Conservation (phyloP, 208 protist genomes). For the Chromosphaera perkinsii region DNA sequence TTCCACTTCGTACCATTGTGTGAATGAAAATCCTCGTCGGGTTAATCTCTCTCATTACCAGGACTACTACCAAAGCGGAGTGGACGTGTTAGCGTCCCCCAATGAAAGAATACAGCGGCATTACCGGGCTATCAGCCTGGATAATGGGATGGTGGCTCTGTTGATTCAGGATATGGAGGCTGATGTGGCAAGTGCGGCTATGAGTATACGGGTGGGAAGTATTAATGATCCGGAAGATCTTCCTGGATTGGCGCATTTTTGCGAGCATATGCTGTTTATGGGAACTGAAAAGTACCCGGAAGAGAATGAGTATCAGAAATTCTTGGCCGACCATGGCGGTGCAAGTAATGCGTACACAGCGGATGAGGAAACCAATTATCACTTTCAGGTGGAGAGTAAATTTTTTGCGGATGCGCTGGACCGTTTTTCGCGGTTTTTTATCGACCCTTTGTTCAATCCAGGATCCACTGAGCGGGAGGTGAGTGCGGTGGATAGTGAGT, state of each 20-base stretch:
- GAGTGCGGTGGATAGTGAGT: slow-evolving; percentile 41
- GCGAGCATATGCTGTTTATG: slow-evolving; percentile 65
- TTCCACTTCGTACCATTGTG: too few species aligned
- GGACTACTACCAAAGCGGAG: too few species aligned
- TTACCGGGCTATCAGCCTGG: too few species aligned
- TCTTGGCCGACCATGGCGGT: slow-evolving; percentile 40
- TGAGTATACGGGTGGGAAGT: too few species aligned
- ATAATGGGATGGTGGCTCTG: too few species aligned
- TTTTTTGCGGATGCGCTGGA: slow-evolving; percentile 8
- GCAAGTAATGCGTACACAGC: slow-evolving; percentile 48
- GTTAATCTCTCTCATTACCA: too few species aligned
- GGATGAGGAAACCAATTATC: slow-evolving; percentile 39
- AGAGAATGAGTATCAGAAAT: slow-evolving; percentile 42
- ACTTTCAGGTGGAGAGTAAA: slow-evolving; percentile 35
- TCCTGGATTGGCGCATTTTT: slow-evolving; percentile 64
- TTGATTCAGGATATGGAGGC: too few species aligned
- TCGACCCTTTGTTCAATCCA: slow-evolving; percentile 19
- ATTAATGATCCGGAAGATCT: slow-evolving; percentile 59
- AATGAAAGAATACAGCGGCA: too few species aligned
- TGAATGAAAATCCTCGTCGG: too few species aligned
- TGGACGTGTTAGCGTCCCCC: too few species aligned
- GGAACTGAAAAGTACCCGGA: slow-evolving; percentile 50
- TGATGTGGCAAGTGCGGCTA: too few species aligned
- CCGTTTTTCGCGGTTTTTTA: neutral
- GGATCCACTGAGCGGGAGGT: slow-evolving; percentile 36